Base-by-base conservation (phyloP, 192 early-diverging fungal species). In the Entophlyctis luteolus region DNA sequence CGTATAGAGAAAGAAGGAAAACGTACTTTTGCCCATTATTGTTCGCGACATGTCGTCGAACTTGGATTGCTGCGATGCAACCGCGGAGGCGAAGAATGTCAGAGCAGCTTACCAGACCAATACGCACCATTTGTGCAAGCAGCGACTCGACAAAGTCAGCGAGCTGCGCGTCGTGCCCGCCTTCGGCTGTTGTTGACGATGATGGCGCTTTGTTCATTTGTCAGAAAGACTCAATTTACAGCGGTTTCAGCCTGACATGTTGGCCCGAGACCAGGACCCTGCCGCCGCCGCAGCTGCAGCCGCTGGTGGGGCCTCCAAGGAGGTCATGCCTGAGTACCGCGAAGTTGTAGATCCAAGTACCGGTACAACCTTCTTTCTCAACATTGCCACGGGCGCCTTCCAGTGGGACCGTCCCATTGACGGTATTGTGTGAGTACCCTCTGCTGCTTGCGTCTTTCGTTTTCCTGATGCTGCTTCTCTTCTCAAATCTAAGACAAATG, bases 351-450 rank as follows among this genome's bases (percentile, higher is more conserved):
- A 85, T 50, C 83, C 83, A 25, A 79, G 79, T 49, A 81, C 83
- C 1, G 78, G 79, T 32, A 78, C 65, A 38, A 75, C 73, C 0
- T 85, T 82, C 69, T 85, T 76, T 66, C 76, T 77, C 16, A 78
- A 85, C 68, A 74, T 78, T n/a, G 68, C 59, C 4, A 91, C 90
- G 36, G 94, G 94, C 45, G 90, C 93, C 74, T 95, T 92, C 77
- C 72, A 78, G 47, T 88, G 84, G 82, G 79, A 86, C 0, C 71
- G 77, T 31, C 91, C 91, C 18, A 58, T 72, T 4, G 77, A 79
- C 16, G 89, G 77, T 28, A 72, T 75, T 33, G 80, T 90, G 90
- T 92, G 82, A 81, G 86, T 65, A 23, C 59, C 37, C n/a, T 12
- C 54, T n/a, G 10, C 39, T 12, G 39, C 39, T n/a, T 12, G 10